Evolutionary conservation across 345 rosid genomes (phyloP).

Genomic region (Citrus glauca): DNA sequence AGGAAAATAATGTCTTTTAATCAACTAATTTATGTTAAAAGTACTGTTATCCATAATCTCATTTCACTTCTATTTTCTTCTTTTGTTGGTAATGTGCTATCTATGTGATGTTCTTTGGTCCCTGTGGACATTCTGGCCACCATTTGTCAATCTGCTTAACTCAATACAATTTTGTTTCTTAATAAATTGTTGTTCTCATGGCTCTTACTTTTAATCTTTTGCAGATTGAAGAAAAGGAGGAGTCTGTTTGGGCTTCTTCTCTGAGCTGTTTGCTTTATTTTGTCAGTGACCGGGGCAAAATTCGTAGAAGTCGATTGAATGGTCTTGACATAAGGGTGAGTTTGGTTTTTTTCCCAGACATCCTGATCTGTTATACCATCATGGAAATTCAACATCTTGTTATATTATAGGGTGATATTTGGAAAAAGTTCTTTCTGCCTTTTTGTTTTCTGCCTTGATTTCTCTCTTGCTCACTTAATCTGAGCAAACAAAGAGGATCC

Average conservation of each 20-base stretch:
- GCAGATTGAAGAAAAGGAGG: conserved; percentile 86
- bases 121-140: neutral
- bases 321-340: conserved; percentile 99
- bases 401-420: neutral
- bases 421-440: neutral
- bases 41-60: neutral
- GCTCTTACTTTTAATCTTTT: conserved; percentile 22
- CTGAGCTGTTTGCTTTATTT: conserved; percentile 95
- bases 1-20: neutral
- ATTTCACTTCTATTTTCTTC: neutral
- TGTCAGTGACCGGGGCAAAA: conserved; percentile 86
- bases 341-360: conserved; percentile 10
- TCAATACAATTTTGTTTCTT: neutral
- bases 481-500: neutral
- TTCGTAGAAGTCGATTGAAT: conserved; percentile 64
- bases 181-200: neutral
- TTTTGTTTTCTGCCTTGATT: neutral
- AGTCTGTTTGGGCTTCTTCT: conserved; percentile 95
- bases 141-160: neutral
- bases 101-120: neutral
- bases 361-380: neutral
- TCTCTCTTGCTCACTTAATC: neutral
- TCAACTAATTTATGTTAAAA: neutral
- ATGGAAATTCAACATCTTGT: neutral
- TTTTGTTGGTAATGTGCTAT: neutral